phyloP scores from a whole-genome alignment of 768 basidiomycete genomes.

The Dacryopinax spathularia region DNA sequence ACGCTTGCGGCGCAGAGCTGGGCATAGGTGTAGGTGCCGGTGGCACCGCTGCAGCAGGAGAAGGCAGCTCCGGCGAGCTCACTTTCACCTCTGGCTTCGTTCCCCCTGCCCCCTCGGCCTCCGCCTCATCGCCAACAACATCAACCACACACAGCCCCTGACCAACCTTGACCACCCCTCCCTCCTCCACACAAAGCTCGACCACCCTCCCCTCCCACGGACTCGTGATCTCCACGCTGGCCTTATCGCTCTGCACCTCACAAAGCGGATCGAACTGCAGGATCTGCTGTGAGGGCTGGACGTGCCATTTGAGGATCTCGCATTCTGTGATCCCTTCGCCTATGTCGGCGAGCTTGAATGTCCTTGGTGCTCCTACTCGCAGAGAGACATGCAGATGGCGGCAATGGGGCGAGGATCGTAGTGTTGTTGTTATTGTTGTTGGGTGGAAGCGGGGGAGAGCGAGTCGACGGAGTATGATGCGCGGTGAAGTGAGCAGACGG shows the following conservation, averaged over 20 bases:
- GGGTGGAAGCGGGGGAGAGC: too few relatives aligned
- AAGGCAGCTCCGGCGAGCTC: constrained; percentile 8
- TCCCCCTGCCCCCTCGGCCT: constrained; percentile 9
- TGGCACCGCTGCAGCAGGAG: constrained; percentile 7
- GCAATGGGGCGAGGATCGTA: not conserved
- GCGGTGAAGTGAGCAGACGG: too few relatives aligned
- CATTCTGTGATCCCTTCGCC: constrained; percentile 87
- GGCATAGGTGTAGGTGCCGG: constrained; percentile 12
- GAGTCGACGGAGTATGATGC: too few relatives aligned
- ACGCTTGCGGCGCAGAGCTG: not conserved
- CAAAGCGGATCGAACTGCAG: constrained; percentile 45
- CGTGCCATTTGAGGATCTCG: constrained; percentile 74
- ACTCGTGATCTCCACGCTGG: constrained; percentile 79
- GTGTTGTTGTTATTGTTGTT: too few relatives aligned
- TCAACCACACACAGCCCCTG: constrained; percentile 61
- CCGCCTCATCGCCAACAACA: constrained; percentile 39
- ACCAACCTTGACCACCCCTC: constrained; percentile 74
- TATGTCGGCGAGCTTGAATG: constrained; percentile 26
- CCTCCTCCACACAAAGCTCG: constrained; percentile 61
- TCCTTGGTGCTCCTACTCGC: not conserved
- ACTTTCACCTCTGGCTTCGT: constrained; percentile 5
- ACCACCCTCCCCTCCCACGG: constrained; percentile 67
- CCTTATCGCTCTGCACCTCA: constrained; percentile 84
- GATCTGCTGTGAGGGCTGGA: constrained; percentile 20
- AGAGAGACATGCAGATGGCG: not conserved